phyloP scores from a whole-genome alignment of 2,329 filamentous ascomycete genomes.

The Kalaharituber pfeilii region DNA sequence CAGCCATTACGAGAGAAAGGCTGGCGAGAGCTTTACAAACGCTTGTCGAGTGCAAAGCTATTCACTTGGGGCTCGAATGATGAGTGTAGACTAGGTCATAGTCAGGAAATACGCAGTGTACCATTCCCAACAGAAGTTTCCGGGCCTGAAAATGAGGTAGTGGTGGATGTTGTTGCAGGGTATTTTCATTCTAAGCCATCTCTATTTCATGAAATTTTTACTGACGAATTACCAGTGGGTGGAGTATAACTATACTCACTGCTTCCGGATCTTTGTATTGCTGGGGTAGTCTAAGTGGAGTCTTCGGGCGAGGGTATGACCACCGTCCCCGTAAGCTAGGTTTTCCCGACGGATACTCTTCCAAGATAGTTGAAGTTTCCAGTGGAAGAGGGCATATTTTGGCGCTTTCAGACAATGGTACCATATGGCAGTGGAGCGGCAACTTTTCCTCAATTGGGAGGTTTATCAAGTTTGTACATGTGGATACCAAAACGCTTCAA shows the following conservation, averaged over 20 bases:
- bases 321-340: slow-evolving; percentile 1
- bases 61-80: background rate
- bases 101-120: background rate
- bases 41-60: background rate
- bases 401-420: slow-evolving; percentile 11
- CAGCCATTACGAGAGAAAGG: slow-evolving; percentile 1
- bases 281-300: slow-evolving; percentile 9
- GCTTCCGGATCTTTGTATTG: slow-evolving; percentile 10
- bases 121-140: background rate
- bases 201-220: background rate
- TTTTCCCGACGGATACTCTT: slow-evolving; percentile 5
- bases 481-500: background rate
- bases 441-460: background rate
- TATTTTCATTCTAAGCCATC: slow-evolving; percentile 1
- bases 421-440: slow-evolving; percentile 5
- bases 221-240: slow-evolving; percentile 10
- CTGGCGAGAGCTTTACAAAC: slow-evolving; percentile 1
- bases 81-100: background rate
- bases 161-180: slow-evolving; percentile 15
- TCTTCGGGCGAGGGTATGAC: background rate
- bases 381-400: slow-evolving; percentile 13
- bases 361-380: slow-evolving; percentile 11
- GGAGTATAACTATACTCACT: slow-evolving; percentile 16
- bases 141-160: background rate
- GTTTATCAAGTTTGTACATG: background rate